These are phyloP conservation scores for Fusarium tuaranense DNA, from an alignment of 2,329 filamentous ascomycete species.

Conservation along the genomic window DNA sequence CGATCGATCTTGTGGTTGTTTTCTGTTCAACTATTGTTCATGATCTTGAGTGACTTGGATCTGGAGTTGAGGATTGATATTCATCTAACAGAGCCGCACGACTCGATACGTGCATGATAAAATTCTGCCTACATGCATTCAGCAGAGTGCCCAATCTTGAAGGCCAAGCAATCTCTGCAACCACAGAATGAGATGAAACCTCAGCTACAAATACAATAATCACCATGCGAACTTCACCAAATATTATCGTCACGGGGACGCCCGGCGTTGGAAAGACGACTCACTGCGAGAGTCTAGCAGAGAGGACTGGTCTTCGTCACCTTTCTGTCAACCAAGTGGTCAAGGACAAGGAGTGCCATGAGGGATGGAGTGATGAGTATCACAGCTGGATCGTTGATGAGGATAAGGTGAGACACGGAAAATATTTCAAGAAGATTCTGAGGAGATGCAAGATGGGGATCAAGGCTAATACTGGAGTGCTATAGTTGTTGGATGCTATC, in stretches of 20 bases:
- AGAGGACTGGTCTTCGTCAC: slow-evolving; percentile 82
- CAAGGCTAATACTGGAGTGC: slow-evolving; percentile 11
- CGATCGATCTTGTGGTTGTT: slow-evolving; percentile 38
- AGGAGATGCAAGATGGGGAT: not conserved
- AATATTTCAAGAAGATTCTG: not conserved
- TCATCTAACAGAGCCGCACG: slow-evolving; percentile 17
- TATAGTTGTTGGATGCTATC: slow-evolving; percentile 84
- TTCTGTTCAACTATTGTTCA: slow-evolving; percentile 13
- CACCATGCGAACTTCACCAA: slow-evolving; percentile 71
- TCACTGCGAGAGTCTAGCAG: slow-evolving; percentile 84
- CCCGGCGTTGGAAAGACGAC: slow-evolving; percentile 97
- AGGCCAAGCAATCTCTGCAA: slow-evolving; percentile 40
- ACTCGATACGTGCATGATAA: slow-evolving; percentile 38
- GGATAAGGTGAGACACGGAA: slow-evolving; percentile 76
- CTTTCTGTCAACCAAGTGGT: slow-evolving; percentile 91
- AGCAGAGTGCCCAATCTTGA: slow-evolving; percentile 13
- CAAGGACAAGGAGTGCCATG: slow-evolving; percentile 88
- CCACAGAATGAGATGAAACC: slow-evolving; percentile 6
- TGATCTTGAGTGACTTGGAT: slow-evolving; percentile 1
- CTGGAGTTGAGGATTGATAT: slow-evolving; percentile 5
- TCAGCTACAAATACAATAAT: slow-evolving; percentile 12
- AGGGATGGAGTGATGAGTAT: slow-evolving; percentile 87
- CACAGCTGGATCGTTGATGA: slow-evolving; percentile 96
- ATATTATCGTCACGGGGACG: slow-evolving; percentile 95
- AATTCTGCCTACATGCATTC: slow-evolving; percentile 18